Conservation (phyloP, 169 alveolate species). For the Eimeria sp. region DNA sequence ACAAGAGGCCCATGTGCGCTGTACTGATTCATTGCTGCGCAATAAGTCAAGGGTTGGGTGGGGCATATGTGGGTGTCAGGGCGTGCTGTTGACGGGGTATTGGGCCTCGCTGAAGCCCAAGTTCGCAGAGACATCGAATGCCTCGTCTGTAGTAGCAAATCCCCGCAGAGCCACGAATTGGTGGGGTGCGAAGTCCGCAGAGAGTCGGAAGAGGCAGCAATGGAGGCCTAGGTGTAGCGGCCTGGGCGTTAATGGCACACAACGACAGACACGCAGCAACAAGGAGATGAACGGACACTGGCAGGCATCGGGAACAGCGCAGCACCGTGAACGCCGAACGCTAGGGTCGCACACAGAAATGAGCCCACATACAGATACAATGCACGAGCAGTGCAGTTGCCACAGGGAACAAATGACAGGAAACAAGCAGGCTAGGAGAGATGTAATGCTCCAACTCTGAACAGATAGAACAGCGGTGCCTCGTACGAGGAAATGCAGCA, state of each 20-base stretch:
- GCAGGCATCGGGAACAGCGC: background rate
- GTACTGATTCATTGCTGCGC: too few species aligned
- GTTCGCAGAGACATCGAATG: slow-evolving; percentile 7
- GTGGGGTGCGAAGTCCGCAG: background rate
- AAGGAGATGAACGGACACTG: background rate
- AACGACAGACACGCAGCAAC: background rate
- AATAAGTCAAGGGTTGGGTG: too few species aligned
- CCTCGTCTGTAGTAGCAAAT: slow-evolving; percentile 26
- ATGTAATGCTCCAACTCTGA: background rate
- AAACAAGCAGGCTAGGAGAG: background rate
- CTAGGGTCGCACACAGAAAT: background rate
- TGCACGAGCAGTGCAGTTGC: background rate
- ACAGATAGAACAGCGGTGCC: background rate
- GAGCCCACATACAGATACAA: background rate
- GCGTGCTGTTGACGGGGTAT: background rate
- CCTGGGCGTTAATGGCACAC: background rate
- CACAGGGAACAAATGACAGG: background rate
- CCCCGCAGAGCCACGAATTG: slow-evolving; percentile 45
- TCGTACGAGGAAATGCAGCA: background rate
- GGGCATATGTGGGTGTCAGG: too few species aligned
- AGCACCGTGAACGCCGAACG: too few species aligned
- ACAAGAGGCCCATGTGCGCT: background rate
- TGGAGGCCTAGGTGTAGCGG: background rate
- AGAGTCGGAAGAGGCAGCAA: background rate
- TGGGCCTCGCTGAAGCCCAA: background rate